Evolutionary conservation across 208 protist species (phyloP), one percentile per base, ranked within the genome.

Genomic region (Leishmania tropica): DNA sequence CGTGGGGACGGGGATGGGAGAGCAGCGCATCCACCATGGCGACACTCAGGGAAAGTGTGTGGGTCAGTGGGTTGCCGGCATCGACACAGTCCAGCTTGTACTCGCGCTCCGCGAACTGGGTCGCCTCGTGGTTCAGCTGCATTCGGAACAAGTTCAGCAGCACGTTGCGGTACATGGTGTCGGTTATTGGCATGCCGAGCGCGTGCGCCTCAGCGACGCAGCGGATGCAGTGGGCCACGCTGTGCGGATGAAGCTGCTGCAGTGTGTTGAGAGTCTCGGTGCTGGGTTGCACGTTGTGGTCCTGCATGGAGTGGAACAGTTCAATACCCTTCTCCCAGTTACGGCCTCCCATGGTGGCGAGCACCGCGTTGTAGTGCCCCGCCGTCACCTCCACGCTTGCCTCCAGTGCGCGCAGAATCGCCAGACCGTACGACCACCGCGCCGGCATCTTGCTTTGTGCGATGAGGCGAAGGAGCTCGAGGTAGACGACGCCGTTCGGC

Each of bases 291-390:
- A 98, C 90, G 81, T 81, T 91, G 53, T 81, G 81, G 75, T 68
- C 76, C 86, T 94, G 90, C 95, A 98, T 98, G 4, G 79, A 31
- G 56, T 95, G 83, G 79, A 92, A 98, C 37, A 97, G 80, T 58
- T 78, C 64, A 10, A 96, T 81, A 35, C 89, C 93, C 77, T 91
- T 89, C 73, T 85, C 72, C 93, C 90, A 96, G 40, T 75, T 76
- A 0, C 79, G 76, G 37, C 90, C 90, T 4, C 88, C 85, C 84
- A 98, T 85, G 60, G 92, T 94, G 35, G 88, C 72, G 19, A 98
- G 79, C 17, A 90, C 90, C 19, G 95, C 89, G 83, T 98, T 98
- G 84, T 93, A 98, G 80, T 94, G 91, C 24, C 95, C 95, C 28
- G 93, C 95, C 3, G 93, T 98, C 48, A 93, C 68, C 53, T 96